A percentile compares a stretch with the other conserved stretches of the same genome.
These are phyloP conservation scores for Penicillium brasilianum DNA, from an alignment of 2,329 filamentous ascomycete species.

Conservation along the genomic window DNA sequence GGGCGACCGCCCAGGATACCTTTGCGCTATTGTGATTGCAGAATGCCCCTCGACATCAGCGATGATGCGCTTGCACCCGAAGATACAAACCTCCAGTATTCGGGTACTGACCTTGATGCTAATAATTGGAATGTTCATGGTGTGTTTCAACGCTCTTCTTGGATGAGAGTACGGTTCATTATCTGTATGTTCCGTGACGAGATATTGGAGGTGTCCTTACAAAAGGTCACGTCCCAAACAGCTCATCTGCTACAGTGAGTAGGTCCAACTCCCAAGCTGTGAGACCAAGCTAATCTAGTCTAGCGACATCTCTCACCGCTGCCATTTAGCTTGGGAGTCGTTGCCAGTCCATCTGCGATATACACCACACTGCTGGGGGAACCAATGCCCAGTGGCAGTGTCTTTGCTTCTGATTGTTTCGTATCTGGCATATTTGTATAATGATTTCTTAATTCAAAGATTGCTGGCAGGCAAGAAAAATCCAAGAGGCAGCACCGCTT, in stretches of 20 bases:
- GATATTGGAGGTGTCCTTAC: conserved; percentile 34
- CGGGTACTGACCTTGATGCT: conserved; percentile 19
- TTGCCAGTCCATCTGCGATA: conserved; percentile 32
- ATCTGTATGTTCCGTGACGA: conserved; percentile 35
- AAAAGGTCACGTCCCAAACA: conserved; percentile 20
- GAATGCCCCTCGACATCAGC: conserved; percentile 32
- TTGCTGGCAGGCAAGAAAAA: conserved; percentile 34
- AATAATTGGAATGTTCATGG: conserved; percentile 29
- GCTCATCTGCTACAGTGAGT: conserved; percentile 28
- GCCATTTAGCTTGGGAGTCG: conserved; percentile 27
- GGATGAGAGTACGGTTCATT: conserved; percentile 33
- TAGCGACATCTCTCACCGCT: conserved; percentile 32
- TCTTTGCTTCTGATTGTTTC: conserved; percentile 40
- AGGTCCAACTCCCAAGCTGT: background rate
- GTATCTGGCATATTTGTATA: conserved; percentile 36
- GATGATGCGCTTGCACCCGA: conserved; percentile 27
- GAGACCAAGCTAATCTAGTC: background rate
- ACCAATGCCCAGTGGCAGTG: conserved; percentile 28
- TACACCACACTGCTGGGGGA: conserved; percentile 24
- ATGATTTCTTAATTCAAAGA: conserved; percentile 35
- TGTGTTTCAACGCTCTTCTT: conserved; percentile 28
- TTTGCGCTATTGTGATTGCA: conserved; percentile 30
- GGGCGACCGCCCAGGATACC: conserved; percentile 35
- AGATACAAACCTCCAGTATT: conserved; percentile 11
- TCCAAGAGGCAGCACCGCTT: conserved; percentile 18